These are phyloP conservation scores for Epichloe aotearoae DNA, from an alignment of 2,329 filamentous ascomycete species.

Conservation along the genomic window DNA sequence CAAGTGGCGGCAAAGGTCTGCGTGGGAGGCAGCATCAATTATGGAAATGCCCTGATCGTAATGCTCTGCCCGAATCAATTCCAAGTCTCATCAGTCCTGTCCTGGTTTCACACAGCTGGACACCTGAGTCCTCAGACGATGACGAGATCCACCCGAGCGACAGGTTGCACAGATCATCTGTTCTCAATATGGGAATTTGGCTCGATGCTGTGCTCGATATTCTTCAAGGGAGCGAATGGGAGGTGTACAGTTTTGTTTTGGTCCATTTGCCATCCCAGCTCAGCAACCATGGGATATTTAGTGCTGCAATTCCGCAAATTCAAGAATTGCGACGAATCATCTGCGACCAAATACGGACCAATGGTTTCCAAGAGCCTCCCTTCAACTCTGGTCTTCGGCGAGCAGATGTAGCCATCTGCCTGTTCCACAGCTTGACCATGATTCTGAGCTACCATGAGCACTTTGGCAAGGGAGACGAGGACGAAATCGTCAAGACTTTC, in stretches of 20 bases:
- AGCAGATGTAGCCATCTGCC: conserved; percentile 75
- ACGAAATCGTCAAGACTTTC: conserved; percentile 79
- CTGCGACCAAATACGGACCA: conserved; percentile 70
- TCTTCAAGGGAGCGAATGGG: conserved; percentile 72
- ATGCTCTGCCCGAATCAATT: conserved; percentile 37
- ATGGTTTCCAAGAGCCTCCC: conserved; percentile 71
- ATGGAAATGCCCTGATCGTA: conserved; percentile 45
- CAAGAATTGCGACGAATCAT: conserved; percentile 61
- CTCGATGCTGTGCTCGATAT: conserved; percentile 64
- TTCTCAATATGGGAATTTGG: conserved; percentile 54
- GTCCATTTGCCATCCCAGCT: conserved; percentile 79
- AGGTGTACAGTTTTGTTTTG: conserved; percentile 81
- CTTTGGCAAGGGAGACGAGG: conserved; percentile 73
- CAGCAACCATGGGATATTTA: conserved; percentile 79
- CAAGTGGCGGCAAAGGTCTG: conserved; percentile 24
- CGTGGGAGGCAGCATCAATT: conserved; percentile 32
- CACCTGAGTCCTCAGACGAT: conserved; percentile 1
- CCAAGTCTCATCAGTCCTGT: conserved; percentile 35
- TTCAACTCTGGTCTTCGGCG: conserved; percentile 66
- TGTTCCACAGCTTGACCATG: conserved; percentile 78
- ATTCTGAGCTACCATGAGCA: conserved; percentile 81
- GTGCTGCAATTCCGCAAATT: conserved; percentile 58
- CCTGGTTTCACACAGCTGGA: conserved; percentile 27
- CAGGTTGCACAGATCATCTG: conserved; percentile 19
- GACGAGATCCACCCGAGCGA: conserved; percentile 13